These are phyloP conservation scores for Warburgia ugandensis DNA, from an alignment of 164 flowering plant species.

Conservation along the genomic window DNA sequence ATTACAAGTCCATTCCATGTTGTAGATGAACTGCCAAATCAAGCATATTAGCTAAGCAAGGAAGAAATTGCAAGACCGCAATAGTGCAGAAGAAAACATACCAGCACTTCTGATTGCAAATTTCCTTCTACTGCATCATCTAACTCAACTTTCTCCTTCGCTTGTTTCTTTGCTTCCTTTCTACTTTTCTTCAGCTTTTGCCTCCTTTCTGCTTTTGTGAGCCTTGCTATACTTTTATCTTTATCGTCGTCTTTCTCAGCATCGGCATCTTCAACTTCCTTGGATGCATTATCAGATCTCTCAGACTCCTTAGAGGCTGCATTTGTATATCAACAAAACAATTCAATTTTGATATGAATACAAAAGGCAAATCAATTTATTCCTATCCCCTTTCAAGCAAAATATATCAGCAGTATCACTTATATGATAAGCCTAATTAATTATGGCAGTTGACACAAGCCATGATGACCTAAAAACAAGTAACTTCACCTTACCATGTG, in stretches of 20 bases:
- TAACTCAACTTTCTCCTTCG: constrained; percentile 26
- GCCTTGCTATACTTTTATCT: constrained; percentile 35
- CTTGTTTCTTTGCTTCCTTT: constrained; percentile 74
- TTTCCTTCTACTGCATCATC: constrained; percentile 35
- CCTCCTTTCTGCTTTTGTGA: constrained; percentile 73
- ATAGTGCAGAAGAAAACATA: constrained; percentile 16
- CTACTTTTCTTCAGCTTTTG: constrained; percentile 67
- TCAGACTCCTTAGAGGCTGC: constrained; percentile 36
- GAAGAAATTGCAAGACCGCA: not conserved
- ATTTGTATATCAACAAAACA: constrained; percentile 2
- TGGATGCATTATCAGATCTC: constrained; percentile 18
- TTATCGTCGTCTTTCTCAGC: constrained; percentile 20
- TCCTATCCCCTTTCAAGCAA: not conserved
- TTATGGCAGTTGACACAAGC: no score
- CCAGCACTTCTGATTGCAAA: constrained; percentile 74
- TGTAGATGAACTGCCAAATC: no score
- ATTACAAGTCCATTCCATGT: no score
- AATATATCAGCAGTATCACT: not conserved
- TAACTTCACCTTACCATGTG: no score
- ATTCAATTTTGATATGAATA: not conserved
- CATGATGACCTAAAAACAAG: no score
- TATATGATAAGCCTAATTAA: no score
- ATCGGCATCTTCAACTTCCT: constrained; percentile 27
- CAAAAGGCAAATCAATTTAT: no score
- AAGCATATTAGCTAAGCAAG: no score